These are phyloP conservation scores for Lactarius quietus DNA, from an alignment of 768 basidiomycete genomes.

Conservation along the genomic window DNA sequence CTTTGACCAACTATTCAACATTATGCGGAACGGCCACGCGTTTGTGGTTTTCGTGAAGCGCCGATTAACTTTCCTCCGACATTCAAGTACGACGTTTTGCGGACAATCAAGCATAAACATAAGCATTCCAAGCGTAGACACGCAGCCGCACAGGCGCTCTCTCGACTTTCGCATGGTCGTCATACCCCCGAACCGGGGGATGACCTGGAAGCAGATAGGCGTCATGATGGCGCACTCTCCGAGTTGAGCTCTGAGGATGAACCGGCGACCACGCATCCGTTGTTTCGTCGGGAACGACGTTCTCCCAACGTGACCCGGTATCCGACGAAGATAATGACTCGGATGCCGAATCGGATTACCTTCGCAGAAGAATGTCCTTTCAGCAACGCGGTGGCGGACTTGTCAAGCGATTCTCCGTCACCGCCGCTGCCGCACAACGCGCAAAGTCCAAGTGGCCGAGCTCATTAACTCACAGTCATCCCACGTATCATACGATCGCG, in stretches of 20 bases:
- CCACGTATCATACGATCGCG: conserved; percentile 7
- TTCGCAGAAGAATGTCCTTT: conserved; percentile 14
- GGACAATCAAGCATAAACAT: conserved; percentile 49
- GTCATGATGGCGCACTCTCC: conserved; percentile 28
- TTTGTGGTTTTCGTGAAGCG: conserved; percentile 82
- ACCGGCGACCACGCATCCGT: conserved; percentile 49
- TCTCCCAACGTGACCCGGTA: conserved; percentile 18
- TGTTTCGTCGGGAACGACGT: conserved; percentile 51
- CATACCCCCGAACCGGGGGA: conserved; percentile 25
- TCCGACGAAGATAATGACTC: conserved; percentile 27
- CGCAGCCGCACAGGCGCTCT: conserved; percentile 28
- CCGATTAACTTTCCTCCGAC: conserved; percentile 86
- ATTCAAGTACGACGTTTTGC: conserved; percentile 86
- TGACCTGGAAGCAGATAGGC: conserved; percentile 34
- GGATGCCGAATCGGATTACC: conserved; percentile 21
- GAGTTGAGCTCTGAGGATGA: conserved; percentile 38
- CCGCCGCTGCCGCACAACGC: conserved; percentile 26
- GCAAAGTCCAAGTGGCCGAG: conserved; percentile 26
- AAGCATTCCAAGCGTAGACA: conserved; percentile 36
- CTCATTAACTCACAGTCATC: conserved; percentile 13
- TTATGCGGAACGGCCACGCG: conserved; percentile 65
- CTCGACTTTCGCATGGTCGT: not conserved
- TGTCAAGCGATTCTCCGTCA: conserved; percentile 24
- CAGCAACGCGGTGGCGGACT: conserved; percentile 13
- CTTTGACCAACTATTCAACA: conserved; percentile 80